phyloP scores from a whole-genome alignment of 2,329 filamentous ascomycete genomes.

The Huntiella decipiens region DNA sequence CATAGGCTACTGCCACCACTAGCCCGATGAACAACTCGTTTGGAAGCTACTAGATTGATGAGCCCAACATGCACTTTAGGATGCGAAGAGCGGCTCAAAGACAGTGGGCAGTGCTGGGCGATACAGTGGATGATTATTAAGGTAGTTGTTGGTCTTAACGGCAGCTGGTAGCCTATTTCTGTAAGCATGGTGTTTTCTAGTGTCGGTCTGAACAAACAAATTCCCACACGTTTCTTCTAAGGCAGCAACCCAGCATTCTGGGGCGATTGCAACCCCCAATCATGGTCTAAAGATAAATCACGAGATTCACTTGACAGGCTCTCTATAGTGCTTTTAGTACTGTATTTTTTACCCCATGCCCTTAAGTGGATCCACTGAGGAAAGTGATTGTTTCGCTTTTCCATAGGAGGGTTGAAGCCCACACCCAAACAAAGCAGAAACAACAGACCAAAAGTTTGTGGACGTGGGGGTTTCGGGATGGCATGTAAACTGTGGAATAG shows the following conservation, averaged over 20 bases:
- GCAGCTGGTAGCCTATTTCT: not conserved
- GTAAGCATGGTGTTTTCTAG: not conserved
- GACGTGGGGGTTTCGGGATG: not conserved
- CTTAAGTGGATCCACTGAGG: not conserved
- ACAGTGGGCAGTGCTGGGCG: too few species aligned
- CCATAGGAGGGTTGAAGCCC: not conserved
- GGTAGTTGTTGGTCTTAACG: too few species aligned
- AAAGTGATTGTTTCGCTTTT: not conserved
- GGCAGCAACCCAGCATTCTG: too few species aligned
- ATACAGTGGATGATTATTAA: too few species aligned
- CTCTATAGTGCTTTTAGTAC: not conserved
- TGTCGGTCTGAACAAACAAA: not conserved
- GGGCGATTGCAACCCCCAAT: too few species aligned
- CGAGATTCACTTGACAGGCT: too few species aligned
- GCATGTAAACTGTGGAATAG: not conserved
- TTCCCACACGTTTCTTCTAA: too few species aligned
- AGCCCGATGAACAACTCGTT: slow-evolving; percentile 2
- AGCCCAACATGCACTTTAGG: not conserved
- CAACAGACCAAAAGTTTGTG: not conserved
- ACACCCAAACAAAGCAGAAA: not conserved
- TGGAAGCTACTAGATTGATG: not conserved
- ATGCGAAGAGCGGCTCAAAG: too few species aligned
- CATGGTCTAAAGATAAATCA: too few species aligned
- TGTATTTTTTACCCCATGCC: not conserved
- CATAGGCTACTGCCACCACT: slow-evolving; percentile 5